phyloP scores from a whole-genome alignment of 768 basidiomycete genomes.

The Suillus lakei region DNA sequence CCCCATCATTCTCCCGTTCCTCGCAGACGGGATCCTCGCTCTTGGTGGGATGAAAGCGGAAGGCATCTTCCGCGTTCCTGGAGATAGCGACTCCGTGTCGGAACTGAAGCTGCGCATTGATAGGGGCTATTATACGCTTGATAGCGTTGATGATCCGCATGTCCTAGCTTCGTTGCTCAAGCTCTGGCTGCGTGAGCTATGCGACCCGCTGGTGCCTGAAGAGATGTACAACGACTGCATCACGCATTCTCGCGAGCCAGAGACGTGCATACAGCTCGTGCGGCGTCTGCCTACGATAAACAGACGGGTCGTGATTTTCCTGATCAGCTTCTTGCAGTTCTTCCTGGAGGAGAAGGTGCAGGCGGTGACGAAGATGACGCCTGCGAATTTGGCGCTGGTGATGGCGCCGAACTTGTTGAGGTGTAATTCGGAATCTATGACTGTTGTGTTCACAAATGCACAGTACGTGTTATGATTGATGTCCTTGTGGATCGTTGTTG shows the following conservation, averaged over 20 bases:
- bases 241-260: constrained; percentile 64
- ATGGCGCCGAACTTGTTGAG: constrained; percentile 91
- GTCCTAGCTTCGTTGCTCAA: constrained; percentile 90
- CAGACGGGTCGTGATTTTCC: constrained; percentile 83
- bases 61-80: constrained; percentile 93
- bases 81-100: constrained; percentile 87
- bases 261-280: constrained; percentile 75
- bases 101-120: constrained; percentile 91
- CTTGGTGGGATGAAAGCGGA: constrained; percentile 84
- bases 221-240: constrained; percentile 94
- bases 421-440: constrained; percentile 87
- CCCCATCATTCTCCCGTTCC: constrained; percentile 93
- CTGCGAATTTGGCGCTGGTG: constrained; percentile 84
- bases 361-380: constrained; percentile 84
- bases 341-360: constrained; percentile 83
- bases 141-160: constrained; percentile 89
- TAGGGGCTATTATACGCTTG: constrained; percentile 87
- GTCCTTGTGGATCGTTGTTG: background rate
- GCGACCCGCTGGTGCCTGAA: constrained; percentile 90
- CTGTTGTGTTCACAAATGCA: constrained; percentile 89
- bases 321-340: constrained; percentile 89
- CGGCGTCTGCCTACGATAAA: constrained; percentile 84
- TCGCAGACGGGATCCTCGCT: constrained; percentile 89
- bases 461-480: constrained; percentile 60
- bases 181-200: constrained; percentile 90